phyloP scores from a whole-genome alignment of 2,329 filamentous ascomycete genomes.

The Ophiocordyceps camponoti-saundersi region DNA sequence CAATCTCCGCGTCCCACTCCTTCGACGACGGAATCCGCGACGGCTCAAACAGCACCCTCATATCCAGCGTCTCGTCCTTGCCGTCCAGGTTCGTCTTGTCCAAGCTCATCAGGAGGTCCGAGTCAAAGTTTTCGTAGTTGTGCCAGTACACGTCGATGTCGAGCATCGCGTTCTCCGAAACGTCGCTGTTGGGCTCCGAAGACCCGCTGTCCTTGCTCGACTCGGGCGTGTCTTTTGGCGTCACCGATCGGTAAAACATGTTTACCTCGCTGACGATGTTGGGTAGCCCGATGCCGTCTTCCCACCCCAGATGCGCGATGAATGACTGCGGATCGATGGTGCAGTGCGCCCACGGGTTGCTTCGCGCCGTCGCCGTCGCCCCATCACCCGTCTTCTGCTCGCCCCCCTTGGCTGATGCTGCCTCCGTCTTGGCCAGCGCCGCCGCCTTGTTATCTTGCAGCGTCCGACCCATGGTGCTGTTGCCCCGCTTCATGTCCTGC shows the following conservation, averaged over 20 bases:
- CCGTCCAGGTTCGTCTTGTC: conserved; percentile 13
- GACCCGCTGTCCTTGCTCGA: conserved; percentile 42
- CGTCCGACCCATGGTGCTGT: conserved; percentile 25
- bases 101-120: conserved; percentile 25
- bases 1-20: conserved; percentile 33
- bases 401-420: conserved; percentile 6
- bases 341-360: conserved; percentile 20
- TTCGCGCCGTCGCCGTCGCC: conserved; percentile 3
- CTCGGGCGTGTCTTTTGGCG: conserved; percentile 47
- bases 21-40: conserved; percentile 10
- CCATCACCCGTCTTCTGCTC: conserved; percentile 14
- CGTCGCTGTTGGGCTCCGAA: conserved; percentile 46
- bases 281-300: conserved; percentile 12
- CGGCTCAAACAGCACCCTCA: conserved; percentile 12
- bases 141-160: conserved; percentile 37
- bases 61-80: conserved; percentile 8
- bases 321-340: conserved; percentile 33
- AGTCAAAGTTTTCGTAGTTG: conserved; percentile 29
- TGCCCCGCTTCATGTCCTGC: conserved; percentile 33
- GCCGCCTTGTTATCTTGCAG: conserved; percentile 15
- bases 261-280: conserved; percentile 35
- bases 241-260: conserved; percentile 31
- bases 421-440: conserved; percentile 7
- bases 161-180: conserved; percentile 34
- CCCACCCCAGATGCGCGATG: conserved; percentile 16